Evolutionary conservation across 768 basidiomycete genomes (phyloP).

Genomic region (Pleurotus salmoneostramineus): DNA sequence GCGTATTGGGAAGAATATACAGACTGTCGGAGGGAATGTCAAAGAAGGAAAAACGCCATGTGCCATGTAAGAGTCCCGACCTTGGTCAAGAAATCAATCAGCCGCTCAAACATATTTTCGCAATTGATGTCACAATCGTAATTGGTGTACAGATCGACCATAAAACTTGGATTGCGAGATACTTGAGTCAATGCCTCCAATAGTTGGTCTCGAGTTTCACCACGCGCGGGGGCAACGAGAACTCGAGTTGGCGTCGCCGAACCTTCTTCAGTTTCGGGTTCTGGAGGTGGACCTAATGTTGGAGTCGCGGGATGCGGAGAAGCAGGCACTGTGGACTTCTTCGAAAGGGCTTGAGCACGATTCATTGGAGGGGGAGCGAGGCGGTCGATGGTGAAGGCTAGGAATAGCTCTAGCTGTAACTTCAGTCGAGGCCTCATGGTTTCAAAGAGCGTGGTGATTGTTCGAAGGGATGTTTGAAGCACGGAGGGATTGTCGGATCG

Average conservation of each 20-base stretch:
- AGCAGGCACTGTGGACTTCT: constrained; percentile 30
- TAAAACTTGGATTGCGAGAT: constrained; percentile 81
- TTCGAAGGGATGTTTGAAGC: constrained; percentile 76
- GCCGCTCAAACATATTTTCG: constrained; percentile 91
- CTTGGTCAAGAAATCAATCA: constrained; percentile 86
- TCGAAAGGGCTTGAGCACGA: constrained; percentile 20
- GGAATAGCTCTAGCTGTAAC: constrained; percentile 91
- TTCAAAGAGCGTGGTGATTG: constrained; percentile 84
- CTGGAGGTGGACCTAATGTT: constrained; percentile 27
- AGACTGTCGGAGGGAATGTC: constrained; percentile 42
- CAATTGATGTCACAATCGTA: constrained; percentile 97
- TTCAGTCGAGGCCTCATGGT: constrained; percentile 85
- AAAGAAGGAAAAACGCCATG: constrained; percentile 2
- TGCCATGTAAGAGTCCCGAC: constrained; percentile 32
- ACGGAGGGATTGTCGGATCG: constrained; percentile 83
- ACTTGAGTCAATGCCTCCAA: constrained; percentile 84
- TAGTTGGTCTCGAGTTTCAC: constrained; percentile 85
- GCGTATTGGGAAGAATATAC: constrained; percentile 70
- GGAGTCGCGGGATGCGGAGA: constrained; percentile 57
- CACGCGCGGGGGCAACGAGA: constrained; percentile 71
- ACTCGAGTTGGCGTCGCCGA: constrained; percentile 49
- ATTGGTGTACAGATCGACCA: constrained; percentile 94
- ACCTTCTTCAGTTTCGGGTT: constrained; percentile 42
- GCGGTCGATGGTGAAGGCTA: constrained; percentile 92
- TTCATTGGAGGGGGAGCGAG: constrained; percentile 54